Conservation (phyloP, 192 early-diverging fungal genomes). For the Coemansia sp. region DNA sequence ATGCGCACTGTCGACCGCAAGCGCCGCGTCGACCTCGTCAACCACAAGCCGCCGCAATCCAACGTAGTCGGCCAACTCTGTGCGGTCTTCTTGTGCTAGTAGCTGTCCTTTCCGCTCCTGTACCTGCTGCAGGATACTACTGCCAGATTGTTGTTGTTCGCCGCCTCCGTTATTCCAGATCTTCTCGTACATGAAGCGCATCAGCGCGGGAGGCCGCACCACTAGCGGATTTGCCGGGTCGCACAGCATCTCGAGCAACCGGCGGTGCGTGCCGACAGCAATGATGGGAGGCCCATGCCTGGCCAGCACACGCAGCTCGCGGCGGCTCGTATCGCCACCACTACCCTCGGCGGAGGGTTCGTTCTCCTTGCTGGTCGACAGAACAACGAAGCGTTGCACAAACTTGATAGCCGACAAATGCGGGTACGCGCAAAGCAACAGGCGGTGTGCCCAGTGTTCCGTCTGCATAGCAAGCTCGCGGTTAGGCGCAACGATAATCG, state of each 20-base stretch:
- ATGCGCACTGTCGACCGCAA: conserved; percentile 24
- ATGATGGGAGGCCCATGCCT: conserved; percentile 39
- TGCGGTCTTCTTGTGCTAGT: too few relatives aligned
- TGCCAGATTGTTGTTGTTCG: neutral
- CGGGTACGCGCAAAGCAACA: conserved; percentile 24
- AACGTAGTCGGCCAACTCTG: neutral
- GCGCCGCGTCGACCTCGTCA: conserved; percentile 47
- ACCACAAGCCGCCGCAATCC: conserved; percentile 33
- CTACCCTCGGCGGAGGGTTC: conserved; percentile 19
- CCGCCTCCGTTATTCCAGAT: neutral
- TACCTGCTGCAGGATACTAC: too few relatives aligned
- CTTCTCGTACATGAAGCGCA: neutral
- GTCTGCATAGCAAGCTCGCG: conserved; percentile 48
- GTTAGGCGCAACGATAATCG: conserved; percentile 38
- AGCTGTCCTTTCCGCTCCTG: too few relatives aligned
- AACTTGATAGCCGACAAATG: neutral
- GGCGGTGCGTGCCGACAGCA: conserved; percentile 23
- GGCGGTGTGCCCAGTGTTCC: conserved; percentile 15
- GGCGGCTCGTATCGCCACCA: conserved; percentile 8
- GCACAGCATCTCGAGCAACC: conserved; percentile 18
- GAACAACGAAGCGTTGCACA: conserved; percentile 31
- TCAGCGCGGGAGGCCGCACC: neutral
- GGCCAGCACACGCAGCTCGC: conserved; percentile 10
- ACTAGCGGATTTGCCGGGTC: neutral
- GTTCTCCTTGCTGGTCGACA: conserved; percentile 17